phyloP scores from a whole-genome alignment of 2,329 filamentous ascomycete species.

The Lomentospora prolificans region DNA sequence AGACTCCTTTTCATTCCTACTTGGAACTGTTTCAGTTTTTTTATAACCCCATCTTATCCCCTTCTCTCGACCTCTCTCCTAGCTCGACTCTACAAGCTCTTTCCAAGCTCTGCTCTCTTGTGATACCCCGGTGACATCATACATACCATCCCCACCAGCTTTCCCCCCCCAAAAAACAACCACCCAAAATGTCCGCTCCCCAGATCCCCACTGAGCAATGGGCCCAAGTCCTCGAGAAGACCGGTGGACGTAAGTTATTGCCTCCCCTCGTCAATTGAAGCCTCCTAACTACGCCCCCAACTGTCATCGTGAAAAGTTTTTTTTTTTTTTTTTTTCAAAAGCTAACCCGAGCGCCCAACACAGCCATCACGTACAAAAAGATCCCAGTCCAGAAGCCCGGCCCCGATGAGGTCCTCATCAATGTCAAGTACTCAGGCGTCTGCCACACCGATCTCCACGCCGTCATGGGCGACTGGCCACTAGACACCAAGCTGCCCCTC shows the following conservation, averaged over 20 bases:
- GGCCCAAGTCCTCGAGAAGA: constrained; percentile 84
- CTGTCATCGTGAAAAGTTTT: too few relatives aligned
- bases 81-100: too few relatives aligned
- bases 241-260: constrained; percentile 51
- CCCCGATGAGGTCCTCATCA: constrained; percentile 83
- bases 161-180: neutral
- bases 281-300: too few relatives aligned
- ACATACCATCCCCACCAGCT: neutral
- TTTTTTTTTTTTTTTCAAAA: too few relatives aligned
- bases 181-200: neutral
- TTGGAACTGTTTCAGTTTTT: neutral
- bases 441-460: constrained; percentile 80
- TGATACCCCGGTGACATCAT: neutral
- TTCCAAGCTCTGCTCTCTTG: neutral
- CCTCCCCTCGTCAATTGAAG: neutral
- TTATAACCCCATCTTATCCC: neutral
- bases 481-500: constrained; percentile 71
- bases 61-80: neutral
- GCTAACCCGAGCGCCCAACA: too few relatives aligned
- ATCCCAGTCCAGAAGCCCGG: constrained; percentile 75
- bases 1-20: neutral
- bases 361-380: constrained; percentile 62
- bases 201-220: constrained; percentile 74
- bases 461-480: constrained; percentile 82
- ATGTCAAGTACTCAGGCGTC: constrained; percentile 83